Evolutionary conservation across 495 filamentous ascomycete species (phyloP).

Genomic region (Trichodelitschia bisporula): DNA sequence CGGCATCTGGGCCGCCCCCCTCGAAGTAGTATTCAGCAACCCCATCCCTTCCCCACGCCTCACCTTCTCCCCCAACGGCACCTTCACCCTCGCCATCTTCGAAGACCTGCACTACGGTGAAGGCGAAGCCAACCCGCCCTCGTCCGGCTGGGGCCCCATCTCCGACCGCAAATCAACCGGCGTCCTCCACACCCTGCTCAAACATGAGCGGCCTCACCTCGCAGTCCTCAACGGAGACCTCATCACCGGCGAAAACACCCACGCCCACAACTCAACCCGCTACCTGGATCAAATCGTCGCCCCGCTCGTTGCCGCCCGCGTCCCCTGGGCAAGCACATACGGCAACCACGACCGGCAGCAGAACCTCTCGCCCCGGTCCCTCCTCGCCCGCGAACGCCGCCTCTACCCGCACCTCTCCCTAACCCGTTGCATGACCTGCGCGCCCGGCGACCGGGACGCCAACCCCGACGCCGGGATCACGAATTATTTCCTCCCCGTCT

Average conservation of each 20-base stretch:
- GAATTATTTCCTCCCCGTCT: slow-evolving; percentile 42
- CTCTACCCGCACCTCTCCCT: slow-evolving; percentile 24
- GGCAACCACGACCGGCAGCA: slow-evolving; percentile 47
- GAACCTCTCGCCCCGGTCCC: slow-evolving; percentile 28
- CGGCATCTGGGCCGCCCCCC: no score
- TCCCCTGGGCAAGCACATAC: slow-evolving; percentile 44
- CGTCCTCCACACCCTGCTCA: slow-evolving; percentile 35
- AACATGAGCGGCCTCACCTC: slow-evolving; percentile 28
- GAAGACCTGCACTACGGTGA: slow-evolving; percentile 4
- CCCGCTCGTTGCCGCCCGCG: slow-evolving; percentile 24
- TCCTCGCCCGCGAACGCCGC: slow-evolving; percentile 27
- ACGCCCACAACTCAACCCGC: slow-evolving; percentile 26
- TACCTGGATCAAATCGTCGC: slow-evolving; percentile 38
- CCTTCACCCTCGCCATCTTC: slow-evolving; percentile 9
- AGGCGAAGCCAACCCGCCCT: background rate
- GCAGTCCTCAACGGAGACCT: slow-evolving; percentile 54
- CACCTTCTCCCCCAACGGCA: no score
- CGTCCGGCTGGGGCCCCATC: slow-evolving; percentile 23
- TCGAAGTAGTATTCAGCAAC: no score
- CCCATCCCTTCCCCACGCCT: no score
- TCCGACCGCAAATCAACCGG: slow-evolving; percentile 33
- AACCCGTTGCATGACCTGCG: slow-evolving; percentile 24
- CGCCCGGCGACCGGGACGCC: no score
- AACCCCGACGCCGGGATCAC: slow-evolving; percentile 35
- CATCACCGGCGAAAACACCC: slow-evolving; percentile 43